Evolutionary conservation across 2,329 filamentous ascomycete genomes (phyloP).

Genomic region (Aspergillus sp.): DNA sequence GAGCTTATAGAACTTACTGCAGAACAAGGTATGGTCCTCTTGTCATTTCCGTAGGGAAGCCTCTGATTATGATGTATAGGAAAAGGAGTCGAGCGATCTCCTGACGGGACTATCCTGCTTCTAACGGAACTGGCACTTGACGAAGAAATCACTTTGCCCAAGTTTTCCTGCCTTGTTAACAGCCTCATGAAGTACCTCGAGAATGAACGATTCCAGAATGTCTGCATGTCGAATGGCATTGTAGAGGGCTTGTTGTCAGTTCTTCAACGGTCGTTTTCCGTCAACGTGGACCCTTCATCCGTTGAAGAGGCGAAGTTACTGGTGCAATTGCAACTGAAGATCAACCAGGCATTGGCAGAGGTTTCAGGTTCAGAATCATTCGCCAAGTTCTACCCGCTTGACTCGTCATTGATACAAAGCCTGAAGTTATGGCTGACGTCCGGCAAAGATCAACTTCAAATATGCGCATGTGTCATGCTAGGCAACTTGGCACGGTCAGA

Average conservation of each 20-base stretch:
- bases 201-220: conserved; percentile 31
- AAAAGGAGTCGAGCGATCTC: conserved; percentile 26
- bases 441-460: conserved; percentile 36
- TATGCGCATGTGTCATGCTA: conserved; percentile 41
- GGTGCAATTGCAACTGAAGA: conserved; percentile 28
- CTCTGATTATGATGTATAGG: conserved; percentile 12
- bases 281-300: conserved; percentile 17
- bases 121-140: conserved; percentile 27
- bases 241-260: conserved; percentile 27
- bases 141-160: conserved; percentile 17
- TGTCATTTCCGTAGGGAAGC: not conserved
- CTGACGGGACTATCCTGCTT: conserved; percentile 28
- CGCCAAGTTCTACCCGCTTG: conserved; percentile 30
- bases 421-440: conserved; percentile 34
- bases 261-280: conserved; percentile 23
- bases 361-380: conserved; percentile 33
- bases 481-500: conserved; percentile 42
- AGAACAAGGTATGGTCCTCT: conserved; percentile 28
- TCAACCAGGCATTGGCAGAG: conserved; percentile 36
- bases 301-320: conserved; percentile 29
- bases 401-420: conserved; percentile 26
- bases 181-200: conserved; percentile 29
- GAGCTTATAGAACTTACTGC: conserved; percentile 33
- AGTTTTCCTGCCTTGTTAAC: conserved; percentile 26
- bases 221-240: conserved; percentile 25